Conservation (phyloP, 371 early-diverging fungal species). For the Syncephalastrum contaminatum region DNA sequence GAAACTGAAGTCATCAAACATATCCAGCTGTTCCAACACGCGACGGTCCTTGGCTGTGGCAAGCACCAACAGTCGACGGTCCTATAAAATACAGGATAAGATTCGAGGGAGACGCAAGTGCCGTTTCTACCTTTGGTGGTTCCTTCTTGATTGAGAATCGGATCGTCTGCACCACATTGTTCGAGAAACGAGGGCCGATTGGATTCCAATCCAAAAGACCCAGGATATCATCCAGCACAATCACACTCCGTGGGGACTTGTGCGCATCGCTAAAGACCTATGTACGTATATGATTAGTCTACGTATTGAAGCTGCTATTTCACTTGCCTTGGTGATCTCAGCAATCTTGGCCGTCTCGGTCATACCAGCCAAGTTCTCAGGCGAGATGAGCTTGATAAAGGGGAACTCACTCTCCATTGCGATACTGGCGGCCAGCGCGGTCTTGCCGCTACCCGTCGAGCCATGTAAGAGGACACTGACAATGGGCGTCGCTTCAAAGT, state of each 20-base stretch:
- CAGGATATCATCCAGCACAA: conserved; percentile 98
- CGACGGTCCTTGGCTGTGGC: conserved; percentile 82
- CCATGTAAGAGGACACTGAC: conserved; percentile 89
- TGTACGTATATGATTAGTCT: neutral
- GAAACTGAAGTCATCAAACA: conserved; percentile 83
- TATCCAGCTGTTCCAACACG: conserved; percentile 86
- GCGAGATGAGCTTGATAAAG: conserved; percentile 98
- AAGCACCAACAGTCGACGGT: conserved; percentile 79
- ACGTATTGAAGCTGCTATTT: conserved; percentile 9
- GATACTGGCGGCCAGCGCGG: conserved; percentile 96
- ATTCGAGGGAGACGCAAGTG: neutral
- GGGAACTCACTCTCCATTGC: conserved; percentile 96
- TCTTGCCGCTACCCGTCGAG: conserved; percentile 94
- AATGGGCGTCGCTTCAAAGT: conserved; percentile 81
- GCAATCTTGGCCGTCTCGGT: conserved; percentile 92
- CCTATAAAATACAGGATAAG: conserved; percentile 24
- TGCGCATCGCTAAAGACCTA: conserved; percentile 95
- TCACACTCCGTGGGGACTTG: conserved; percentile 94
- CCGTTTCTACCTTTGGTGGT: conserved; percentile 73
- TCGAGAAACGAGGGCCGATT: conserved; percentile 99
- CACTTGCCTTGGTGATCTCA: conserved; percentile 81
- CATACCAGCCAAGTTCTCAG: conserved; percentile 97
- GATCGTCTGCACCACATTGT: conserved; percentile 94
- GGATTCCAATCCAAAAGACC: conserved; percentile 95
- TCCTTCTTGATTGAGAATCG: conserved; percentile 88